Base-by-base conservation (phyloP, 2,329 filamentous ascomycete genomes). In the Aspergillus tamarii region DNA sequence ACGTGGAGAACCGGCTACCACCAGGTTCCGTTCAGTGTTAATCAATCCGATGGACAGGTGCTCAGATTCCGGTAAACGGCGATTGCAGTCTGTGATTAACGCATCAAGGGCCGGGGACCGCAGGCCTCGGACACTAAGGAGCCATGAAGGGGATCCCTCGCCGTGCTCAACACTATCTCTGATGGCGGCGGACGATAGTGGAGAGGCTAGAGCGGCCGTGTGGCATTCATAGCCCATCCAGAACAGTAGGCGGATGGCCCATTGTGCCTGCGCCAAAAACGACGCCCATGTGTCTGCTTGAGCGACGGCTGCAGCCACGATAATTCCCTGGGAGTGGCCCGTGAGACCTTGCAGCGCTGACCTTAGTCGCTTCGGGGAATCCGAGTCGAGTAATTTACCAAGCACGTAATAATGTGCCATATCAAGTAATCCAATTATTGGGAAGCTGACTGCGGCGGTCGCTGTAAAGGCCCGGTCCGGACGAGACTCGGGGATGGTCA, bases 251-350 rank as follows among this genome's bases (percentile, higher is more conserved):
- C 67, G 66, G 7, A 78, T 56, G 11, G 68, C 72, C 21, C 73
- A 69, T 48, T 65, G 67, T 0, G 73, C 71, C 19, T 71, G 67
- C 1, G 64, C 61, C 14, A 72, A 66, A 60, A 77, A 78, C 16
- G 69, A 67, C 19, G 73, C 69, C 77, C 77, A 80, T 4, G 69
- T 67, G 6, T 66, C 66, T 1, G 70, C 71, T 1, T 67, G 69
- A 1, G 78, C 70, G 7, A 79, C 67, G 14, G 69, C 70, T 11
- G 76, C 72, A 1, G 78, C 77, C 12, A 76, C 70, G 28, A 79
- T 70, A 19, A 80, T 69, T 23, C 78, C 78, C 55, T 80, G 78
- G 3, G 75, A 78, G 59, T 80, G 78, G 4, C 78, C 78, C 8
- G 55, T 56, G 14, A 55, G 54, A 9, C 64, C 64, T 2, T 34